Percentiles rank a stretch among this genome's conserved stretches.
Evolutionary conservation across 2,329 filamentous ascomycete genomes (phyloP).

Genomic region (Fusarium napiforme): DNA sequence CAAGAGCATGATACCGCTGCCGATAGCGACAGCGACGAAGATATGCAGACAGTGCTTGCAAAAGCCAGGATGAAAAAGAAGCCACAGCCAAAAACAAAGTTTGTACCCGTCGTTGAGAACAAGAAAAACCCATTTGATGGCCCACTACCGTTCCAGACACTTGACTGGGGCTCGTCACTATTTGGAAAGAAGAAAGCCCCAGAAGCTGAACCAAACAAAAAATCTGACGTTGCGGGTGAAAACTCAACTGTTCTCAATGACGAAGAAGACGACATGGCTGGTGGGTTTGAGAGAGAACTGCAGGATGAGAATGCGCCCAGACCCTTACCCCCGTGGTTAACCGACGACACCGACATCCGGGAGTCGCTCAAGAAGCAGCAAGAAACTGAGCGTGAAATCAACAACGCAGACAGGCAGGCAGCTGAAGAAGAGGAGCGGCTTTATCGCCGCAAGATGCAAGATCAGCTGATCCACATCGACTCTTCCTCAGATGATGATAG

Average conservation of each 20-base stretch:
- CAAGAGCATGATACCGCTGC: slow-evolving; percentile 24
- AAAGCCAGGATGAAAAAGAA: slow-evolving; percentile 73
- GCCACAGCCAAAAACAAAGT: slow-evolving; percentile 52
- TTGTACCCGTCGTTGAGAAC: slow-evolving; percentile 58
- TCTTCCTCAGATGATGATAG: slow-evolving; percentile 69
- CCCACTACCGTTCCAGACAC: slow-evolving; percentile 89
- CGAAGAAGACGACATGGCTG: slow-evolving; percentile 61
- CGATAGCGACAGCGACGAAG: slow-evolving; percentile 80
- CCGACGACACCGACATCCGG: slow-evolving; percentile 72
- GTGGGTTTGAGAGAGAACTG: slow-evolving; percentile 71
- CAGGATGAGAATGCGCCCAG: slow-evolving; percentile 57
- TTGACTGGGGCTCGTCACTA: slow-evolving; percentile 74
- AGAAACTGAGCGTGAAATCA: slow-evolving; percentile 67
- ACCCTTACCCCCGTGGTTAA: slow-evolving; percentile 83
- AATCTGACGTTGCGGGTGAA: slow-evolving; percentile 34
- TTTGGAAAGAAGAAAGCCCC: slow-evolving; percentile 58
- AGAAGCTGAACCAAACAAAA: slow-evolving; percentile 18
- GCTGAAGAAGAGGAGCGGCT: slow-evolving; percentile 66
- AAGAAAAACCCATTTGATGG: slow-evolving; percentile 76
- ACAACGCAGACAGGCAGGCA: slow-evolving; percentile 70
- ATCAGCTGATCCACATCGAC: slow-evolving; percentile 69
- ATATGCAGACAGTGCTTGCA: slow-evolving; percentile 79
- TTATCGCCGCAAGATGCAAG: slow-evolving; percentile 55
- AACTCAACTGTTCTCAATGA: slow-evolving; percentile 30
- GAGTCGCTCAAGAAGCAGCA: slow-evolving; percentile 69